Percentiles rank a stretch among this genome's conserved stretches.
Evolutionary conservation across 129 eudicot species (phyloP).

Genomic region (Sambucus nigra): DNA sequence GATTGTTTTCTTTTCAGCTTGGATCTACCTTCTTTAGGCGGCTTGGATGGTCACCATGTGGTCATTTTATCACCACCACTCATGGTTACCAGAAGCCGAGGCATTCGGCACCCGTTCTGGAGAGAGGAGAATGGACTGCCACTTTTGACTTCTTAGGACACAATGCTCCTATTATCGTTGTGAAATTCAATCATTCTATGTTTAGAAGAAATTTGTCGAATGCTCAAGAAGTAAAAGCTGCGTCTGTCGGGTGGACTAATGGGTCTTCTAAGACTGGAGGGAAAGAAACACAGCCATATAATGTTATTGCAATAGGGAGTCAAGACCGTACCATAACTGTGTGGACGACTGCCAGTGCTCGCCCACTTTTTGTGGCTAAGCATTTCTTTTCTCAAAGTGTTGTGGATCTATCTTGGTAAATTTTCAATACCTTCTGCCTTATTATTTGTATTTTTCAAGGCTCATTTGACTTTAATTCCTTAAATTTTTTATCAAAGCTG

Average conservation of each 20-base stretch:
- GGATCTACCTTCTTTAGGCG: conserved; percentile 98
- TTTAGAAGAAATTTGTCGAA: conserved; percentile 46
- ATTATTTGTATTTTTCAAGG: not conserved
- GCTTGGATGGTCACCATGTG: conserved; percentile 99
- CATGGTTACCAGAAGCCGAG: conserved; percentile 98
- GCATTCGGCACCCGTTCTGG: conserved; percentile 98
- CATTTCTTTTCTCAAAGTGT: conserved; percentile 96
- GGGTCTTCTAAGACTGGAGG: conserved; percentile 61
- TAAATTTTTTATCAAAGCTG: no score
- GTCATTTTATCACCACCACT: conserved; percentile 92
- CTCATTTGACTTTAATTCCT: not conserved
- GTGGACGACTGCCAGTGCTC: conserved; percentile 99
- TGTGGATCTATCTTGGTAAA: conserved; percentile 89
- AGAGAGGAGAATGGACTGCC: conserved; percentile 98
- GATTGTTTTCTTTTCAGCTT: conserved; percentile 41
- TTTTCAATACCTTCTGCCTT: not conserved
- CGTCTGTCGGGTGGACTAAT: conserved; percentile 83
- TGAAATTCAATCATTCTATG: conserved; percentile 92
- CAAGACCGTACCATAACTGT: conserved; percentile 98
- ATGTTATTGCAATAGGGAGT: conserved; percentile 95
- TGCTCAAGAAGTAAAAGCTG: conserved; percentile 40
- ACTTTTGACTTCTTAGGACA: conserved; percentile 98
- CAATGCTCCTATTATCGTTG: conserved; percentile 94
- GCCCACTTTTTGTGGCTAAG: conserved; percentile 94
- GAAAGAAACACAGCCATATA: conserved; percentile 81